Evolutionary conservation across 208 protist genomes (phyloP), one percentile per base, ranked within the genome.

Genomic region (Trypanosoma platydactyli): DNA sequence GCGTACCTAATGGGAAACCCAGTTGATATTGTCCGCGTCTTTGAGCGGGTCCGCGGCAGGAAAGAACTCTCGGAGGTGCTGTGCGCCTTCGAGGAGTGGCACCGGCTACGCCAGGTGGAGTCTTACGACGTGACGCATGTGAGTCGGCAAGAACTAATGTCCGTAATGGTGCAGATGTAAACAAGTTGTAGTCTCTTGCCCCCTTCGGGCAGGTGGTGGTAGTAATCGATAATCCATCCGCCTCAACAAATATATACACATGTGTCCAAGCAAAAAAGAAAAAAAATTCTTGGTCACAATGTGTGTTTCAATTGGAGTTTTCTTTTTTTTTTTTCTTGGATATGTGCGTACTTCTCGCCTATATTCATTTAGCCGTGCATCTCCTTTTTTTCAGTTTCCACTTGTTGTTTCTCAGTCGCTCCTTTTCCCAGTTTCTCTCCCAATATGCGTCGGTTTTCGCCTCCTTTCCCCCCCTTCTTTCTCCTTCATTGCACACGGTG

Each of bases 1-100:
- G n/a, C n/a, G n/a, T n/a, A n/a, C n/a, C n/a, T n/a, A n/a, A n/a
- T n/a, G n/a, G n/a, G 50, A 25, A 61, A 75, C 30, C 69, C 69
- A 13, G 53, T 61, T 54, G 69, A 75, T 38, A 68, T 88, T 64
- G 40, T 84, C 22, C 70, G 76, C 15, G 73, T 86, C 52, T 65
- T 94, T 45, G 79, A 83, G 29, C 56, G 66, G 25, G 50, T 82
- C 40, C 55, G 73, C 16, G 53, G 77, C 5, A 61, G 79, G 25
- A 33, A 57, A 33, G 68, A 80, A 12, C 73, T 89, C 45, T 75
- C 73, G 35, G 77, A 79, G 30, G 46, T 94, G 3, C 42, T 90
- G 5, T 71, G 74, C 24, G 78, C 71, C 48, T 94, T 91, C 76
- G 82, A 76, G 48, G 84, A 94, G 74, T 94, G 88, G 88, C 91